Evolutionary conservation across 2,329 filamentous ascomycete genomes (phyloP), one percentile per base, ranked within the genome.

Genomic region (Trichoderma endophyticum): DNA sequence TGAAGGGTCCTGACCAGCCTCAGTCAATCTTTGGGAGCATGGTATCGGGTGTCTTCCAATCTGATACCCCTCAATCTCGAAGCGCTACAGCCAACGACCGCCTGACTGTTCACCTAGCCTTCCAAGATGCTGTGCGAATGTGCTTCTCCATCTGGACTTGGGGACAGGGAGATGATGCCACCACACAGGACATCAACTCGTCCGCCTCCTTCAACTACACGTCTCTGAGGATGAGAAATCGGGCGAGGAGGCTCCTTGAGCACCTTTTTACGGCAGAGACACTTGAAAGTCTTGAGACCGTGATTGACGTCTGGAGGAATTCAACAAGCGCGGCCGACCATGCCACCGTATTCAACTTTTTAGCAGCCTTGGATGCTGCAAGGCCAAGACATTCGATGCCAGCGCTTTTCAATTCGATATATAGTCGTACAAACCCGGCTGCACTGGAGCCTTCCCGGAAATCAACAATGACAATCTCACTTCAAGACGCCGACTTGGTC

Each of bases 81-180:
- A 94, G 91, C 72, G 90, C 91, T 8, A 94, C 93, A n/a, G 94
- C 95, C 9, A 99, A 98, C 78, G 95, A 96, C 77, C 90, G 95
- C 60, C 86, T 99, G 26, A 98, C 96, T 0, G 95, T 99, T 24
- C 86, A 98, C 57, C 86, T 99, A n/a, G 97, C 95, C 12, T 97
- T 99, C 79, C 95, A 98, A 80, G 97, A 99, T 80, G 94, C 95
- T 1, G 93, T 98, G 72, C 90, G 94, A 28, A 93, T 97, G 64
- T 97, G 95, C 81, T 97, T 97, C 79, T 90, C 87, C 14, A 97
- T 99, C 67, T 99, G 97, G 96, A 93, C 93, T 0, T 99, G 96
- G 95, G 93, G 92, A 6, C 89, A 91, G 78, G 87, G 87, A 3
- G 84, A 84, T 32, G 90, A 91, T 76, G 83, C 86, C 21, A 81